Conservation (phyloP, 495 filamentous ascomycete genomes). For the Schizothecium vesticola region DNA sequence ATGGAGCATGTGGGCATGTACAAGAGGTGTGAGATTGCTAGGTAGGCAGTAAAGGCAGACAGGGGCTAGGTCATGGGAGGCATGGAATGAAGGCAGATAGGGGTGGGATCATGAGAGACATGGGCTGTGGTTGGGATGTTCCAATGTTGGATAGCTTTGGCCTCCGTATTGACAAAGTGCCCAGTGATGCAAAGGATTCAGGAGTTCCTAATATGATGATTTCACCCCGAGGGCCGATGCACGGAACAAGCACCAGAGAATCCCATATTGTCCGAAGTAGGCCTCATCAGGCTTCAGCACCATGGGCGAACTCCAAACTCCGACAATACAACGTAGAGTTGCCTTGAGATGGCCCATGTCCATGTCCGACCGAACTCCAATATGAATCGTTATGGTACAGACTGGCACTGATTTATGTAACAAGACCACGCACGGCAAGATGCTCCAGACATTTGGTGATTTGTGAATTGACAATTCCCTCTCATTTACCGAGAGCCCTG, state of each 20-base stretch:
- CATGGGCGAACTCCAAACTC: neutral
- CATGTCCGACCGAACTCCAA: neutral
- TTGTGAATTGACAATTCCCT: slow-evolving; percentile 22
- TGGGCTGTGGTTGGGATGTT: neutral
- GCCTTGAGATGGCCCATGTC: neutral
- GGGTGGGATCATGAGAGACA: neutral
- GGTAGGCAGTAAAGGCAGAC: neutral
- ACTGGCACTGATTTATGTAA: neutral
- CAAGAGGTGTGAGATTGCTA: slow-evolving; percentile 1
- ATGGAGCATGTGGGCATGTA: slow-evolving; percentile 85
- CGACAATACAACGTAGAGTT: neutral
- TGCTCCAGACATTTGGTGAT: slow-evolving; percentile 9
- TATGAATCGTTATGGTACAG: neutral
- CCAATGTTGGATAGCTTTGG: neutral
- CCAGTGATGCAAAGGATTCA: neutral
- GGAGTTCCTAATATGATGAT: neutral
- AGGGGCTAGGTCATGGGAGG: too few species aligned
- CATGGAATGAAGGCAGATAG: neutral
- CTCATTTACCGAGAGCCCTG: slow-evolving; percentile 34
- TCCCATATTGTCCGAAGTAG: neutral
- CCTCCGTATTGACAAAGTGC: neutral
- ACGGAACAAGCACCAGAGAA: neutral
- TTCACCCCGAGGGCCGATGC: neutral
- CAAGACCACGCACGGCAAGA: neutral
- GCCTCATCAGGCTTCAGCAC: neutral